Base-by-base conservation (phyloP, 1,284 basidiomycete species). In the Trametes pubescens region DNA sequence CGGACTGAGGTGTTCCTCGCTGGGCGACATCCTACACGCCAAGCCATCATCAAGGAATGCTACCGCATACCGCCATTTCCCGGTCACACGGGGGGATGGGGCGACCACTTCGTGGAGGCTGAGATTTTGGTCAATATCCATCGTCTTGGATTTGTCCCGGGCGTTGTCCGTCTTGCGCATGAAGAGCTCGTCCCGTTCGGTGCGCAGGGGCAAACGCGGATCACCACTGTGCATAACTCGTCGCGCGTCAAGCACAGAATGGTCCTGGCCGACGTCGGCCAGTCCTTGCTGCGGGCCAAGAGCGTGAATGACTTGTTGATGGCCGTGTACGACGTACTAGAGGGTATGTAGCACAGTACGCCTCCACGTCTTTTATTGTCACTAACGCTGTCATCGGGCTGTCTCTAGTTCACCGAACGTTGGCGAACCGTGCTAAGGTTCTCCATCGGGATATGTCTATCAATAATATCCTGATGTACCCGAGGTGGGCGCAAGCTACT, bases 391-490 rank as follows among this genome's bases (percentile, higher is more conserved):
- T 16, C 8, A 14, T 14, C 21, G 43, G 46, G 8, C 2, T 29
- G 8, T 32, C 2, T 4, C 1, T 26, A 65, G 64, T 62, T 0
- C 64, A 65, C 22, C 59, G 64, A 1, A 55, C 40, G 2, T 6
- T 65, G 2, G 38, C 46, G 0, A 10, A 9, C 1, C n/a, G 32
- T 0, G 46, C 51, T 2, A 51, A 18, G 1, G 29, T 65, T 0
- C 29, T 65, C 10, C 64, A 65, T 49, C 51, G 64, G n/a, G 64
- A 65, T 29, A 65, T 65, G 55, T 57, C 54, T 5, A 40, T 65
- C 16, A 34, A 38, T 21, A 61, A 65, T 38, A 55, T 61, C 32
- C 53, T 65, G 14, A 59, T 62, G 56, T 65, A 65, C 22, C 64
- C 64, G 1, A 37, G 44, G 10, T 52, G 32, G 26, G 52, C 43